Evolutionary conservation across 2,329 filamentous ascomycete genomes (phyloP).

Genomic region (Cladosporium sp.): DNA sequence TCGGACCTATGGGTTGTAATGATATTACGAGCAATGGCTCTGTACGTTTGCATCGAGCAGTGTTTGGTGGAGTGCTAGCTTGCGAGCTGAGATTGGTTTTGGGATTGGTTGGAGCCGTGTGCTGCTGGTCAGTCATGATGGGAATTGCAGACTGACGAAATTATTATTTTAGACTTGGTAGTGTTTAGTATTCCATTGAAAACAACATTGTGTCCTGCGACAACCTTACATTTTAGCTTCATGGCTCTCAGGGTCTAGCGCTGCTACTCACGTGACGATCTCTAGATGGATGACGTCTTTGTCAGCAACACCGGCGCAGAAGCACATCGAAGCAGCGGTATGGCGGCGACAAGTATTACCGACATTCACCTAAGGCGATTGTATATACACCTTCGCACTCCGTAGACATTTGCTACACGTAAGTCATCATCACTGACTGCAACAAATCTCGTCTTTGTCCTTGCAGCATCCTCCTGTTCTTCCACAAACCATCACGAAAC

Average conservation of each 20-base stretch:
- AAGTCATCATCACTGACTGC: not conserved
- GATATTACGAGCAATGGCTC: conserved; percentile 4
- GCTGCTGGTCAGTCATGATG: too few species aligned
- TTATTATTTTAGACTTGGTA: too few species aligned
- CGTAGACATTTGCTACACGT: not conserved
- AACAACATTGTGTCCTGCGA: too few species aligned
- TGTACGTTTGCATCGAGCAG: not conserved
- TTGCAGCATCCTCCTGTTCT: not conserved
- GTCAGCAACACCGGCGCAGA: not conserved
- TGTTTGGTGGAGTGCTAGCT: not conserved
- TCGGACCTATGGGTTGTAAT: not conserved
- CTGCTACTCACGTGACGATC: not conserved
- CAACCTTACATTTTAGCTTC: too few species aligned
- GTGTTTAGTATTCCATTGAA: too few species aligned
- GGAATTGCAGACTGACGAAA: too few species aligned
- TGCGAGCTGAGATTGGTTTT: too few species aligned
- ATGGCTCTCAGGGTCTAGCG: too few species aligned
- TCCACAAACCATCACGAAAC: too few species aligned
- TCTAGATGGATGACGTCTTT: not conserved
- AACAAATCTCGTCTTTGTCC: not conserved
- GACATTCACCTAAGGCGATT: too few species aligned
- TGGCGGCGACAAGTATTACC: too few species aligned
- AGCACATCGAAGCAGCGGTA: not conserved
- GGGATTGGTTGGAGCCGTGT: too few species aligned
- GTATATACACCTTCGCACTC: not conserved